Evolutionary conservation across 2,329 filamentous ascomycete genomes (phyloP).

Genomic region (Ophiostoma tasmaniense): DNA sequence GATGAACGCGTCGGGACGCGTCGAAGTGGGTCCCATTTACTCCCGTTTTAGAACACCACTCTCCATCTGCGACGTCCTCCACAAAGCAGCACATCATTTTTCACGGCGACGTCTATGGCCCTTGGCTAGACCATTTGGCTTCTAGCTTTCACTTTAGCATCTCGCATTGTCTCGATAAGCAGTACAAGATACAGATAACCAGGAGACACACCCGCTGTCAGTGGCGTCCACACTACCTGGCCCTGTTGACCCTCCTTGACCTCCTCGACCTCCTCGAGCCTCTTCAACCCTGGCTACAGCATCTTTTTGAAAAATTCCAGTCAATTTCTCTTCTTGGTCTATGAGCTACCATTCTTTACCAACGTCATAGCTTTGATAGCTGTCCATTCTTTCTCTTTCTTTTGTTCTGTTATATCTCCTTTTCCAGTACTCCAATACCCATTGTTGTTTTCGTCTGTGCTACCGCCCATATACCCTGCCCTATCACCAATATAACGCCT

Average conservation of each 20-base stretch:
- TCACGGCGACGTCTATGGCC: background rate
- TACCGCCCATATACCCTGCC: background rate
- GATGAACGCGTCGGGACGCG: slow-evolving; percentile 2
- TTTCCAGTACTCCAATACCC: background rate
- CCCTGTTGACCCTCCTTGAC: background rate
- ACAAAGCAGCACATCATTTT: slow-evolving; percentile 1
- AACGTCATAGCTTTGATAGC: background rate
- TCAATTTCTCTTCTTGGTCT: background rate
- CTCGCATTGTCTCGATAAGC: background rate
- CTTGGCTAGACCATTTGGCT: background rate
- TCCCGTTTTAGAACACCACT: background rate
- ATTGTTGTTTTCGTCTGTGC: background rate
- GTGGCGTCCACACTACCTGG: background rate
- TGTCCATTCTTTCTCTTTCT: background rate
- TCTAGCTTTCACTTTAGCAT: background rate
- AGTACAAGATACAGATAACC: background rate
- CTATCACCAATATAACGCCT: background rate
- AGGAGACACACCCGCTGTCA: background rate
- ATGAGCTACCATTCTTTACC: background rate
- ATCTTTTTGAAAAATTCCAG: background rate
- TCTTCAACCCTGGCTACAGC: background rate
- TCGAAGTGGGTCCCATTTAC: background rate
- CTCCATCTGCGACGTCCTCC: background rate
- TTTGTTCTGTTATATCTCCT: background rate
- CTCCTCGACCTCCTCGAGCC: background rate